A percentile compares a stretch with the other conserved stretches of the same genome.
phyloP scores from a whole-genome alignment of 192 early-diverging fungal genomes.

The Geosiphon pyriformis region DNA sequence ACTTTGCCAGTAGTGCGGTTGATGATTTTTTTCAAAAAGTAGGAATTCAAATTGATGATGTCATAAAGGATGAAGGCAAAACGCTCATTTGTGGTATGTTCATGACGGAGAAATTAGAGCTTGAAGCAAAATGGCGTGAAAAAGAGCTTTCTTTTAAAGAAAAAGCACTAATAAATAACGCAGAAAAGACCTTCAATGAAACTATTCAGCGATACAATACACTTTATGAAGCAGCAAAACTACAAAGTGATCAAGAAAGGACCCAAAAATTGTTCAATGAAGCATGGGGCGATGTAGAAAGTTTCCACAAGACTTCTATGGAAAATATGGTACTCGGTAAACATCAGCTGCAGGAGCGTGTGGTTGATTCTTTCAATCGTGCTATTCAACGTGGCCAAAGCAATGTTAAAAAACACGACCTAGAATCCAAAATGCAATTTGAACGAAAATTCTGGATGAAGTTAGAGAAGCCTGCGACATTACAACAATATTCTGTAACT shows the following conservation, averaged over 20 bases:
- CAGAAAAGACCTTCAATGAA: neutral
- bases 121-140: neutral
- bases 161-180: neutral
- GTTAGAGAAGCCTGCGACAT: neutral
- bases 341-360: neutral
- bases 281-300: neutral
- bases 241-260: neutral
- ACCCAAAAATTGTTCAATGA: neutral
- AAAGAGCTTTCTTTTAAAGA: neutral
- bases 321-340: neutral
- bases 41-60: neutral
- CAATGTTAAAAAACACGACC: neutral
- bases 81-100: constrained; percentile 1
- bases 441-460: neutral
- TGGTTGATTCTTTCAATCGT: neutral
- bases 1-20: neutral
- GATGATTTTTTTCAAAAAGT: neutral
- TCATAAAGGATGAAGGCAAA: neutral
- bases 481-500: too few relatives aligned
- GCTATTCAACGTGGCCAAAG: neutral
- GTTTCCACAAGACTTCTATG: neutral
- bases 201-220: neutral
- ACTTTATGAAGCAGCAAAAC: neutral
- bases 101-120: neutral
- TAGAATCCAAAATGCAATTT: neutral